phyloP scores from a whole-genome alignment of 495 filamentous ascomycete genomes.

The Penicillium coffeae region DNA sequence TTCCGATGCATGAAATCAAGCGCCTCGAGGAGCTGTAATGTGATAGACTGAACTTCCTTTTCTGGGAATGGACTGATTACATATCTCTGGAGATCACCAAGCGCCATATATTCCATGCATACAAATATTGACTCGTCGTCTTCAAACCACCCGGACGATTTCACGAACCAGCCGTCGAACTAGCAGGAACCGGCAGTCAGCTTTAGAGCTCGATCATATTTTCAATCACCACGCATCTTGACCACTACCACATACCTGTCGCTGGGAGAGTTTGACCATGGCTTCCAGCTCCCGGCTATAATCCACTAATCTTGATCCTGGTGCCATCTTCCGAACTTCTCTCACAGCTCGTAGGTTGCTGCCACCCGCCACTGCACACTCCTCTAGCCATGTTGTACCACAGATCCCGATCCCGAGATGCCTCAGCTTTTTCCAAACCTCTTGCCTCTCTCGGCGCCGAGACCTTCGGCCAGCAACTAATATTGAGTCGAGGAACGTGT shows the following conservation, averaged over 20 bases:
- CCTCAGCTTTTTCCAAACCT: constrained; percentile 9
- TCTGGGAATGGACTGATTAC: constrained; percentile 9
- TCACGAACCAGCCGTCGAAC: constrained; percentile 26
- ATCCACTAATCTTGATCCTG: constrained; percentile 6
- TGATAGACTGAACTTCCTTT: constrained; percentile 13
- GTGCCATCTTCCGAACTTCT: constrained; percentile 7
- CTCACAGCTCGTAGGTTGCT: constrained; percentile 12
- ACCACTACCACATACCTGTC: constrained; percentile 9
- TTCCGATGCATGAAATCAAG: constrained; percentile 25
- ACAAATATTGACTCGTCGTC: constrained; percentile 24
- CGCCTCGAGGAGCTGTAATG: constrained; percentile 17
- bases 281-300: constrained; percentile 39
- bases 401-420: constrained; percentile 10
- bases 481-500: constrained; percentile 16
- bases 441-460: constrained; percentile 8
- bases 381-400: constrained; percentile 12
- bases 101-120: constrained; percentile 29
- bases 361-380: constrained; percentile 1
- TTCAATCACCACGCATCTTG: constrained; percentile 9
- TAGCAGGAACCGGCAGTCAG: background rate
- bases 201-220: constrained; percentile 5
- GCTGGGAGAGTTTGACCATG: constrained; percentile 40
- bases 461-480: constrained; percentile 1
- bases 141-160: constrained; percentile 35
- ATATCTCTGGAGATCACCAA: constrained; percentile 13